Conservation (phyloP, 306 rosid species). For the Alnus glutinosa region DNA sequence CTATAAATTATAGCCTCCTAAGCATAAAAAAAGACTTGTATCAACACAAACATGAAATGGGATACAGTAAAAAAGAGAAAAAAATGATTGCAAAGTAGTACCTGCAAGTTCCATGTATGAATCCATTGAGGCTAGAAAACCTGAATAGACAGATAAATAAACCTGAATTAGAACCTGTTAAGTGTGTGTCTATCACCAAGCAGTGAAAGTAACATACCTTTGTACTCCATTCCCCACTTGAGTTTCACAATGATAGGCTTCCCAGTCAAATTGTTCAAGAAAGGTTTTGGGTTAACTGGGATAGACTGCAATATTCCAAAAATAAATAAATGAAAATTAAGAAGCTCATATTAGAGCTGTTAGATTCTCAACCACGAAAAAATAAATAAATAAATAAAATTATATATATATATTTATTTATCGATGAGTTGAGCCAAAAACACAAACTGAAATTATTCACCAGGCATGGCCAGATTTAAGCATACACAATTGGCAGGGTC, state of each 20-base stretch:
- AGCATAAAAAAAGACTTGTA: not conserved
- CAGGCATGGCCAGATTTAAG: no score
- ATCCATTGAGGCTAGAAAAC: conserved; percentile 56
- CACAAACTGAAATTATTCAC: not conserved
- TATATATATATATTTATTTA: not conserved
- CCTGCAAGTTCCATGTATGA: conserved; percentile 70
- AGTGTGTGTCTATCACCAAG: not conserved
- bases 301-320: conserved; percentile 37
- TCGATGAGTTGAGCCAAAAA: not conserved
- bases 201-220: conserved; percentile 31
- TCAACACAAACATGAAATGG: not conserved
- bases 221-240: conserved; percentile 69
- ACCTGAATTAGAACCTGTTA: not conserved
- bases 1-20: not conserved
- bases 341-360: not conserved
- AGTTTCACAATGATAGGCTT: conserved; percentile 57
- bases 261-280: conserved; percentile 63
- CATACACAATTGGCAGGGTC: no score
- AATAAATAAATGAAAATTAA: not conserved
- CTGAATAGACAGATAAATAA: conserved; percentile 25
- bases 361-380: not conserved
- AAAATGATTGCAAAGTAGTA: conserved; percentile 5
- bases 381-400: not conserved
- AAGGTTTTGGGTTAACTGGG: conserved; percentile 66
- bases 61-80: not conserved